phyloP scores from a whole-genome alignment of 768 basidiomycete genomes.

The Pleurotus cornucopiae region DNA sequence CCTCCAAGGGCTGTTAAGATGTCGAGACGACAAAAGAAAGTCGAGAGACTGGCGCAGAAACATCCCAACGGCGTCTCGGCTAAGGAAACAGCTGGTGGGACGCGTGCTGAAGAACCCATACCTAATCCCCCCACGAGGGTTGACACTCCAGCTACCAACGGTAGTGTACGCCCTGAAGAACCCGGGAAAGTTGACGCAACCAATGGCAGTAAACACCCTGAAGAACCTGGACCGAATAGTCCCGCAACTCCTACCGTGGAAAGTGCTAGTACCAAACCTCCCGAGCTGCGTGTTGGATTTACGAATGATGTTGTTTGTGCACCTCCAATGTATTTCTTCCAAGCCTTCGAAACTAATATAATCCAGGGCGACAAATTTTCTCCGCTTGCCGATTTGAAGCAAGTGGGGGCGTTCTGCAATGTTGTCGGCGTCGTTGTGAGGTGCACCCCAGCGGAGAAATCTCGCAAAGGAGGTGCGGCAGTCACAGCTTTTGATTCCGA shows the following conservation, averaged over 20 bases:
- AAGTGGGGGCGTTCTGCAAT: constrained; percentile 1
- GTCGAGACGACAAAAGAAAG: constrained; percentile 3
- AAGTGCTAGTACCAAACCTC: background rate
- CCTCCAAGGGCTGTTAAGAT: background rate
- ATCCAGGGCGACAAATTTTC: background rate
- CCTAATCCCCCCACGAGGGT: no score
- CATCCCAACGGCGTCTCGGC: no score
- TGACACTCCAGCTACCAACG: no score
- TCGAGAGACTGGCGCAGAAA: background rate
- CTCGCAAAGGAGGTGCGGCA: constrained; percentile 18
- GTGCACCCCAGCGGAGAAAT: constrained; percentile 8
- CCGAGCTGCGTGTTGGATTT: background rate
- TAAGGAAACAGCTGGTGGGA: no score
- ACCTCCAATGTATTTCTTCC: background rate
- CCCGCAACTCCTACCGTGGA: no score
- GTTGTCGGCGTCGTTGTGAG: constrained; percentile 10
- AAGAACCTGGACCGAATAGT: no score
- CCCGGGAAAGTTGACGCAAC: background rate
- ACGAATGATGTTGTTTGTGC: background rate
- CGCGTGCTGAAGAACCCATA: no score
- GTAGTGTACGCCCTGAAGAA: no score
- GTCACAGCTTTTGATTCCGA: background rate
- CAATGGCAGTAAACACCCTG: background rate
- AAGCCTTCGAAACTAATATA: background rate
- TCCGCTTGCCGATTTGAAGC: background rate